phyloP scores from a whole-genome alignment of 2,329 filamentous ascomycete species.

The Phaeosphaeriaceae sp. region DNA sequence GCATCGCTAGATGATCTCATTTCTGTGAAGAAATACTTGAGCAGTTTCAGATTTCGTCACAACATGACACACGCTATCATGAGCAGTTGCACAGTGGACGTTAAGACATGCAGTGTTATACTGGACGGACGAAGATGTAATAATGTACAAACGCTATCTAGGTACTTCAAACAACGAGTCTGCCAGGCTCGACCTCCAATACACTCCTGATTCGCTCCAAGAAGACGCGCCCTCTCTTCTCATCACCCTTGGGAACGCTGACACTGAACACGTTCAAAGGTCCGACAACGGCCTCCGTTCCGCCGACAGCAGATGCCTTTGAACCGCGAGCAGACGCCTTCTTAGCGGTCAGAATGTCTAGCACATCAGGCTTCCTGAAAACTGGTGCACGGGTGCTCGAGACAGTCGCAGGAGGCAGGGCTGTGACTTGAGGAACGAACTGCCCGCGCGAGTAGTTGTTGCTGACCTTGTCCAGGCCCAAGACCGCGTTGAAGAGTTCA shows the following conservation, averaged over 20 bases:
- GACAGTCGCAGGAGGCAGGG: conserved; percentile 43
- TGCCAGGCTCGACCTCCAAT: conserved; percentile 57
- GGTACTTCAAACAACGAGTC: conserved; percentile 43
- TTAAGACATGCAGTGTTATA: neutral
- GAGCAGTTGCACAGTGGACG: neutral
- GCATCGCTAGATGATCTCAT: too few relatives aligned
- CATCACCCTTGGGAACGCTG: conserved; percentile 78
- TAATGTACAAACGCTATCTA: conserved; percentile 37
- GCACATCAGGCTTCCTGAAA: conserved; percentile 72
- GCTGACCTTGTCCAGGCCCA: conserved; percentile 69
- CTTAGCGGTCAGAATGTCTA: conserved; percentile 72
- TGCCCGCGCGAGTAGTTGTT: conserved; percentile 62
- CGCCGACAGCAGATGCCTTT: conserved; percentile 33
- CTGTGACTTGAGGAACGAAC: conserved; percentile 75
- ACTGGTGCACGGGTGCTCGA: conserved; percentile 45
- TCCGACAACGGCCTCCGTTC: conserved; percentile 45
- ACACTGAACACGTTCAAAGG: conserved; percentile 82
- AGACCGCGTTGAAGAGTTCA: conserved; percentile 87
- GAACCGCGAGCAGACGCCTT: conserved; percentile 34
- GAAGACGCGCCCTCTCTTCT: conserved; percentile 81
- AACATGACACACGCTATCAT: neutral
- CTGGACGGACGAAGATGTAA: conserved; percentile 17
- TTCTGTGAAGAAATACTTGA: neutral
- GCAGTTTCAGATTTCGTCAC: neutral
- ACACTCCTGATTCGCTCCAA: conserved; percentile 85